Evolutionary conservation across 148 eudicot species (phyloP), one percentile per base, ranked within the genome.

Genomic region (Suaeda aralocaspica): DNA sequence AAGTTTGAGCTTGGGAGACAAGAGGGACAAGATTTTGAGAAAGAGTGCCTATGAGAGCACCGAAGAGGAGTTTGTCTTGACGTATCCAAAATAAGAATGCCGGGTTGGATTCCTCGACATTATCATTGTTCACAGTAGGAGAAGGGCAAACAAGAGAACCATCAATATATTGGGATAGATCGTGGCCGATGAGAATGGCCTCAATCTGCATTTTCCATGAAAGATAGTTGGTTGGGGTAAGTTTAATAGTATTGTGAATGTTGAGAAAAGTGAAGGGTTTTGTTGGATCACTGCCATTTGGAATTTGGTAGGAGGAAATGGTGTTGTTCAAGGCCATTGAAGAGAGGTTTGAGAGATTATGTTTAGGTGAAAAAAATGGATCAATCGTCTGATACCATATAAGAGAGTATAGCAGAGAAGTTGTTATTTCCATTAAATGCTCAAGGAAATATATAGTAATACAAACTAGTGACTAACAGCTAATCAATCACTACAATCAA

Each of bases 121-220:
- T 13, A 18, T 61, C 44, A 3, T 0, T 34, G 2, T 22, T 34
- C 2, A 29, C 16, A 2, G 39, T 30, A 31, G 65, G 4, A 19
- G 65, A 2, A 34, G 65, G 44, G 44, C 42, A 34, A 0, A 16
- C 8, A 61, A 33, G 45, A 19, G 45, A 10, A 19, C 65, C 65
- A 33, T 61, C 65, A 0, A 61, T 25, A n/a, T 30, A 34, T 61
- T 61, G 45, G 5, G 7, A 30, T 2, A 61, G 24, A 31, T 18
- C 44, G 16, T 30, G 65, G 18, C 45, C 25, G 19, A 30, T 22
- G 4, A 61, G 24, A 10, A 61, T 61, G 1, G 45, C 65, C 9
- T 61, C 45, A 2, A 34, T 19, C 41, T 61, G 65, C 15, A 61
- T 30, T 61, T 61, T 61, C 44, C 45, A 61, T 21, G 65, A 61